Evolutionary conservation across 768 basidiomycete genomes (phyloP), one percentile per base, ranked within the genome.

Genomic region (Lactifluus subvellereus): DNA sequence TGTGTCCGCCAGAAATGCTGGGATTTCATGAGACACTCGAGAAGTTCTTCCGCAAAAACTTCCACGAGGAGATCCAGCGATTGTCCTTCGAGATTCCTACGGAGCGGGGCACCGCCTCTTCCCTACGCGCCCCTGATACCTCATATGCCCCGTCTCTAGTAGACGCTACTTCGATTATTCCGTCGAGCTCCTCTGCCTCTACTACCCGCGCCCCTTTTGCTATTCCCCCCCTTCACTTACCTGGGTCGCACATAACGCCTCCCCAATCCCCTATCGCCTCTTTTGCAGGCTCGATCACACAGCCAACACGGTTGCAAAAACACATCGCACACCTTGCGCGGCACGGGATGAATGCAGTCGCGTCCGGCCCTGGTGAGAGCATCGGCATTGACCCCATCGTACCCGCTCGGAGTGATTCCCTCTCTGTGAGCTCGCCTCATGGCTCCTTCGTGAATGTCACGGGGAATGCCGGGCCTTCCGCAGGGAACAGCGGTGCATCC

Each of bases 1-100:
- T 96, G 35, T 94, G 93, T 71, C 84, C 91, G 0, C 82, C 84
- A 13, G 93, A 94, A 72, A 96, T 97, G 82, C 76, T 88, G n/a
- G 82, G 86, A 5, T 98, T 98, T 81, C 95, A 98, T 71, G 86
- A 88, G 62, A 93, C 92, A 0, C 78, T 98, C 50, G 87, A 91
- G 71, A 86, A 82, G 64, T 88, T 94, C 74, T 94, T 92, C 79
- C 82, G 78, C 59, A 90, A 88, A 73, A 91, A 91, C 70, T 94
- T 91, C 75, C 74, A 82, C 4, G 91, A 93, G 42, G 91, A 94
- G 71, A 88, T 94, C 50, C 81, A 82, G 54, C 84, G 88, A 4
- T 76, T 94, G 51, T 81, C 79, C 1, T 79, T 86, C 6, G 88
- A 88, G 49, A 76, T 77, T 33, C 70, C 75, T 22, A 78, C 84